Evolutionary conservation across 192 early-diverging fungal species (phyloP).

Genomic region (Coemansia pectinata): DNA sequence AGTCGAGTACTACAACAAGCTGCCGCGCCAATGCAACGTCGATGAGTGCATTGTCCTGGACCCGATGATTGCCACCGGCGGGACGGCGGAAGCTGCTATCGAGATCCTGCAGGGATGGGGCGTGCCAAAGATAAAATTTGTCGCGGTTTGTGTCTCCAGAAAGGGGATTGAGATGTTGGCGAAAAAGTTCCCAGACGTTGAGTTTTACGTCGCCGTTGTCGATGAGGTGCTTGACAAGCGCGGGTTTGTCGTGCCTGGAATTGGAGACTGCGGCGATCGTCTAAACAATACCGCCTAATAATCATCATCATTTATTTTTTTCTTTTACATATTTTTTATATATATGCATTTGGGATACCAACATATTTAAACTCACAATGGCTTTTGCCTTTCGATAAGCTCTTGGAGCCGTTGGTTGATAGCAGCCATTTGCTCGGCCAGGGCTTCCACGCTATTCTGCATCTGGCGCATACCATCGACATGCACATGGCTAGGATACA

Average conservation of each 20-base stretch:
- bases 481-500: slow-evolving; percentile 1
- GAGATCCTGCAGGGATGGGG: slow-evolving; percentile 83
- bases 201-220: slow-evolving; percentile 58
- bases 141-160: slow-evolving; percentile 61
- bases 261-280: slow-evolving; percentile 73
- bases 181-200: slow-evolving; percentile 58
- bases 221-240: slow-evolving; percentile 60
- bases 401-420: slow-evolving; percentile 23
- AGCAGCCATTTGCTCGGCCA: slow-evolving; percentile 23
- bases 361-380: background rate
- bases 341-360: background rate
- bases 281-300: slow-evolving; percentile 57
- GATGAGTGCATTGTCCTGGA: slow-evolving; percentile 76
- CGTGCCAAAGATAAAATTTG: slow-evolving; percentile 68
- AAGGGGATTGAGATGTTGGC: slow-evolving; percentile 54
- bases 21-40: slow-evolving; percentile 67
- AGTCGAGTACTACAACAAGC: slow-evolving; percentile 93
- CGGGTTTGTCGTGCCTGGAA: slow-evolving; percentile 63
- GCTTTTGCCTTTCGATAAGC: slow-evolving; percentile 14
- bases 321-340: background rate
- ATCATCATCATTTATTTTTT: background rate
- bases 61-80: slow-evolving; percentile 82
- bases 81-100: slow-evolving; percentile 74
- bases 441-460: slow-evolving; percentile 26
- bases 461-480: slow-evolving; percentile 22